Evolutionary conservation across 331 rosid genomes (phyloP).

Genomic region (Acacia pycnantha): DNA sequence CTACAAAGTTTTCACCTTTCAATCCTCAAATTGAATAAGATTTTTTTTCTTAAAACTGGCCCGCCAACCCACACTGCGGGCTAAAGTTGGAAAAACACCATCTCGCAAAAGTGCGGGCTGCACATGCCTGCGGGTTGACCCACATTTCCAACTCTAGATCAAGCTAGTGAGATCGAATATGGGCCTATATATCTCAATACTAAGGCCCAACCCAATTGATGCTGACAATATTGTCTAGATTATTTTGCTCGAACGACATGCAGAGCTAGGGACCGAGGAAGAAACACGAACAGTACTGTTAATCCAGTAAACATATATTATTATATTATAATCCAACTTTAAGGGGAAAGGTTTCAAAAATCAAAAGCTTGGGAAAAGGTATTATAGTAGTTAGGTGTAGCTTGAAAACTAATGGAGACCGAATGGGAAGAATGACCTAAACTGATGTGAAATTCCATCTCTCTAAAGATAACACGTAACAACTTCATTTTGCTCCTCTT

Average conservation of each 20-base stretch:
- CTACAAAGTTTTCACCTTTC: too few relatives aligned
- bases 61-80: too few relatives aligned
- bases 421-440: not conserved
- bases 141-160: not conserved
- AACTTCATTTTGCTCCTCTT: not conserved
- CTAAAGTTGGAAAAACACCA: too few relatives aligned
- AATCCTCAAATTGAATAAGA: too few relatives aligned
- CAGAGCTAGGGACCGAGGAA: not conserved
- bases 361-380: not conserved
- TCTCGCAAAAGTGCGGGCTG: too few relatives aligned
- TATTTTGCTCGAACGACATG: not conserved
- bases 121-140: too few relatives aligned
- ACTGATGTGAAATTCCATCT: slow-evolving; percentile 25
- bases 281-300: not conserved
- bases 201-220: not conserved
- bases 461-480: not conserved
- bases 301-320: not conserved
- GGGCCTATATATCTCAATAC: not conserved
- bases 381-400: not conserved
- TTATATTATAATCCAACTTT: not conserved
- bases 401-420: not conserved
- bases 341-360: not conserved
- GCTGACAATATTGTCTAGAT: not conserved
- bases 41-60: too few relatives aligned
- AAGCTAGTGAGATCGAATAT: not conserved